A percentile compares a stretch with the other conserved stretches of the same genome.
These are phyloP conservation scores for Microascus cirrosus DNA, from an alignment of 2,329 filamentous ascomycete species.

Conservation along the genomic window DNA sequence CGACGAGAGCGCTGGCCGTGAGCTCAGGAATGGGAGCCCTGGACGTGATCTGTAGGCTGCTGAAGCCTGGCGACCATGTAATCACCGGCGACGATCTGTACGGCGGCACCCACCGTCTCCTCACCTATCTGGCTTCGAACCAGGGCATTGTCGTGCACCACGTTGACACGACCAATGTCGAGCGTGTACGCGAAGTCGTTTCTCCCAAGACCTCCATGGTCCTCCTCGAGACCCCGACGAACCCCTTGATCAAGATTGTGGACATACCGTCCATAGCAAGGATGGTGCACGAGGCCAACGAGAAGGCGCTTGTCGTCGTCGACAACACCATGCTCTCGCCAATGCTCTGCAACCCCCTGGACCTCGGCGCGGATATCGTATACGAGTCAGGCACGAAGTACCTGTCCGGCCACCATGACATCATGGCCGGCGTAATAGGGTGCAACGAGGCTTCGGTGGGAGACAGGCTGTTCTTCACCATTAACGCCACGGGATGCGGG, in stretches of 20 bases:
- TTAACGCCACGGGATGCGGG: conserved; percentile 92
- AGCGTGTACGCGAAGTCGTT: conserved; percentile 57
- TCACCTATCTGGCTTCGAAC: conserved; percentile 84
- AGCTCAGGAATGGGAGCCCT: conserved; percentile 95
- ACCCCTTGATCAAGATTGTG: conserved; percentile 95
- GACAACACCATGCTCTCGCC: conserved; percentile 99
- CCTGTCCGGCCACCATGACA: conserved; percentile 92
- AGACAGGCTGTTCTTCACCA: conserved; percentile 90
- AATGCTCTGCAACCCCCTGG: conserved; percentile 84
- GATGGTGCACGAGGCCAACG: conserved; percentile 65
- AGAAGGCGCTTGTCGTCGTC: conserved; percentile 73
- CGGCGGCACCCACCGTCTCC: conserved; percentile 83
- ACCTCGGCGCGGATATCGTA: conserved; percentile 88
- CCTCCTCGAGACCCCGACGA: conserved; percentile 89
- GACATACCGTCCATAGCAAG: conserved; percentile 75
- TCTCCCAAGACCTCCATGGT: conserved; percentile 86
- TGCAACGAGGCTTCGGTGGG: conserved; percentile 73
- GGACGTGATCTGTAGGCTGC: conserved; percentile 86
- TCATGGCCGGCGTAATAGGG: conserved; percentile 96
- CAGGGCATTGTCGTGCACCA: conserved; percentile 91
- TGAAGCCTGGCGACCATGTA: conserved; percentile 90
- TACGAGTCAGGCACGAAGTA: conserved; percentile 99
- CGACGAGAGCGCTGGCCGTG: conserved; percentile 79
- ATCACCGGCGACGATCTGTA: conserved; percentile 96
- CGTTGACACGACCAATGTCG: conserved; percentile 79